These are phyloP conservation scores for Allium cepa DNA, from an alignment of 106 monocot genomes.

Conservation along the genomic window DNA sequence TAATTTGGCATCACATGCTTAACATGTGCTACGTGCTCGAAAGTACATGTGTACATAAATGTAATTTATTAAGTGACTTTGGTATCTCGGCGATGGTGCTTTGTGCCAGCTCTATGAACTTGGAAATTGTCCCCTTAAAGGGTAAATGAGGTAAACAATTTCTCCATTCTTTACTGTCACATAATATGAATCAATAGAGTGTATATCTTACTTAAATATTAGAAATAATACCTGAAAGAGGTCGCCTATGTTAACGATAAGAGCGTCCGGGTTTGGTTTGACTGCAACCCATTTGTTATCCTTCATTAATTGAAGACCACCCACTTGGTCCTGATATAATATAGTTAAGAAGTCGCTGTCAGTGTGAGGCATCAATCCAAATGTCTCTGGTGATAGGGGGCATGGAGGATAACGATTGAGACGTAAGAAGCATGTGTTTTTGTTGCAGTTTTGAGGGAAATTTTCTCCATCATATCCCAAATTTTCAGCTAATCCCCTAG, in stretches of 20 bases:
- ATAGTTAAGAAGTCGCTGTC: slow-evolving; percentile 95
- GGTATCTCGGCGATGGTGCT: too few species aligned
- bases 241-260: slow-evolving; percentile 93
- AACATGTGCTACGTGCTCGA: too few species aligned
- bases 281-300: slow-evolving; percentile 67
- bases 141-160: too few species aligned
- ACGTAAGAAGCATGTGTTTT: slow-evolving; percentile 69
- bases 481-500: slow-evolving; percentile 45
- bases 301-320: slow-evolving; percentile 79
- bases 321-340: slow-evolving; percentile 76
- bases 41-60: too few species aligned
- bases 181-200: too few species aligned
- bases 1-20: too few species aligned
- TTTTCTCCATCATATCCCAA: slow-evolving; percentile 18
- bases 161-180: too few species aligned
- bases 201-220: too few species aligned
- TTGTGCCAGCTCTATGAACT: too few species aligned
- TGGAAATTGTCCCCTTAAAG: too few species aligned
- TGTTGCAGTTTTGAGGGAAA: slow-evolving; percentile 43
- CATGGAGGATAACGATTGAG: slow-evolving; percentile 85
- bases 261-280: slow-evolving; percentile 62
- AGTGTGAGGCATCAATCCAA: slow-evolving; percentile 76
- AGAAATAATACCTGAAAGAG: slow-evolving; percentile 64
- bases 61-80: too few species aligned
- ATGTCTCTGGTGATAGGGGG: slow-evolving; percentile 39